Evolutionary conservation across 2,329 filamentous ascomycete genomes (phyloP).

Genomic region (Arthrinium phaeospermum): DNA sequence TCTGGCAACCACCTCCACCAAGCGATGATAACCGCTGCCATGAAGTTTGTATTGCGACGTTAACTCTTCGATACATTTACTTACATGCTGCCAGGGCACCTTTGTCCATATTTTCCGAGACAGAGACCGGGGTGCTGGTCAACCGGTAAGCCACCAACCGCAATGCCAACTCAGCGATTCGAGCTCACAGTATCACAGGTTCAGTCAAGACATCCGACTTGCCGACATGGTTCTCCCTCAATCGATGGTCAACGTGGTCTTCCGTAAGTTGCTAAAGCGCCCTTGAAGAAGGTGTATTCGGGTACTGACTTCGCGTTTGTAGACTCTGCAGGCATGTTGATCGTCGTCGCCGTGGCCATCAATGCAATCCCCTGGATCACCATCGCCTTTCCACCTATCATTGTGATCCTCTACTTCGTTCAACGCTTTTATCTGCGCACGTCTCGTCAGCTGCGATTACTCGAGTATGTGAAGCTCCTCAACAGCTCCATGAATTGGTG

Average conservation of each 20-base stretch:
- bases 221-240: conserved; percentile 22
- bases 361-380: conserved; percentile 22
- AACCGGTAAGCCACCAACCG: conserved; percentile 22
- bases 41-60: conserved; percentile 10
- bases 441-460: conserved; percentile 21
- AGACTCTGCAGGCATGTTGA: conserved; percentile 19
- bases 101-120: conserved; percentile 30
- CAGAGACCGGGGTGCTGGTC: conserved; percentile 26
- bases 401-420: conserved; percentile 20
- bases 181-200: conserved; percentile 13
- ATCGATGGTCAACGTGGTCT: conserved; percentile 19
- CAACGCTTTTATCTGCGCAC: conserved; percentile 24
- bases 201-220: conserved; percentile 25
- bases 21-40: conserved; percentile 18
- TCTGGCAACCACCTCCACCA: conserved; percentile 19
- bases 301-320: neutral
- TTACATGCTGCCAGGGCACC: conserved; percentile 24
- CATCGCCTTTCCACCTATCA: conserved; percentile 7
- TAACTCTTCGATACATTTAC: neutral
- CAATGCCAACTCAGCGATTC: too few species aligned
- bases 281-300: too few species aligned
- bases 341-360: conserved; percentile 18
- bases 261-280: conserved; percentile 11
- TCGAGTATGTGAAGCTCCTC: neutral
- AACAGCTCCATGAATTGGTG: neutral